Evolutionary conservation across 169 alveolate genomes (phyloP), one percentile per base, ranked within the genome.

Genomic region (Eimeria tenella): DNA sequence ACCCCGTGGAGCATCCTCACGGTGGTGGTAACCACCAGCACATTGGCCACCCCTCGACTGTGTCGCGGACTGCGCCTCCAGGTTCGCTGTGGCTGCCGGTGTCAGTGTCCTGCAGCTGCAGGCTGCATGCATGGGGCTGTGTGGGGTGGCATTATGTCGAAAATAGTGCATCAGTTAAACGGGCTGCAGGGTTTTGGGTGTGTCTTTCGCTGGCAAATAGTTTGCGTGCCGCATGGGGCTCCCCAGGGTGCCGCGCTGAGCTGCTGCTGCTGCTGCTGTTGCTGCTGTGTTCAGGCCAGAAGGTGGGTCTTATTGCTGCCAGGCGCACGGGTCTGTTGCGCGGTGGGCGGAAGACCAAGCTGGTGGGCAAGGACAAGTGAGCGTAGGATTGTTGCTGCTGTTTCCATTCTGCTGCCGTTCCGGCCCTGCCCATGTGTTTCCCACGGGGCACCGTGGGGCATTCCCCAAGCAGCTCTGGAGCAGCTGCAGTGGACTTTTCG

Each of bases 1-100:
- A 99, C 99, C 99, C 99, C 73, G 99, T 99, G 63, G 99, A 99
- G 95, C 99, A 99, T 96, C 99, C 99, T 31, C 99, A 99, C 97
- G 99, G 99, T 94, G 99, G 99, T 96, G 99, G 99, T 97, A 94
- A 94, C 87, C 98, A 97, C 86, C 99, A 99, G 98, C 99, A 99
- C 97, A 98, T 99, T 87, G 99, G 99, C 93, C 99, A 99, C 94
- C 99, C 99, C 82, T 97, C 99, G 82, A 99, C 99, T 55, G 98
- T 99, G 65, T 96, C 99, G 9, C 98, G 99, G 95, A 96, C 97
- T 87, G 99, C 99, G 52, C 99, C 99, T 70, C 99, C 99, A 60
- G 86, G 86, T 77, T 5, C 6, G 42, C 53, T 71, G 21, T 21
- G 15, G 82, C 82, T 71, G 82, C 1, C 0, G 5, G 11, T 17